Conservation (phyloP, 108 stramenopile genomes). For the Seminavis robusta region DNA sequence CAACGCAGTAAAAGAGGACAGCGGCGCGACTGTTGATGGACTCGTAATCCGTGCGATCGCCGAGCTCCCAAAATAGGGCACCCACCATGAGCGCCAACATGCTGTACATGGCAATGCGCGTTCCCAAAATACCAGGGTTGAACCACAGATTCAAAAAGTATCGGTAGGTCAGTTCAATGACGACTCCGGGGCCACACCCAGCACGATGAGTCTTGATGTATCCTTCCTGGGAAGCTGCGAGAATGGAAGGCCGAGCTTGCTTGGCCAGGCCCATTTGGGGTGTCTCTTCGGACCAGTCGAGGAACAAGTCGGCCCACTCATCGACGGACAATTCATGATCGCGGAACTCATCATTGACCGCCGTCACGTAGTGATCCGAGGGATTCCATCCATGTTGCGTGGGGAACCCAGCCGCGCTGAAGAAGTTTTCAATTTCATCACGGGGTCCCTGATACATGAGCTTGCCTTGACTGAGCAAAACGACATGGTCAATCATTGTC, state of each 20-base stretch:
- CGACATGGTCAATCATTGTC: slow-evolving; percentile 52
- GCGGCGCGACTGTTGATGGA: slow-evolving; percentile 37
- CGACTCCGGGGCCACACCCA: not conserved
- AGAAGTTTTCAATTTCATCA: slow-evolving; percentile 50
- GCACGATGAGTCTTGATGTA: not conserved
- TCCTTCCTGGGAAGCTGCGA: not conserved
- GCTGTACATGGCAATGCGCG: slow-evolving; percentile 54
- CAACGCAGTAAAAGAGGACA: slow-evolving; percentile 54
- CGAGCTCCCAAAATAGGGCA: slow-evolving; percentile 46
- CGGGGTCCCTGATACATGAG: slow-evolving; percentile 51
- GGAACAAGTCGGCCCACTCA: slow-evolving; percentile 32
- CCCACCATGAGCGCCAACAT: slow-evolving; percentile 48
- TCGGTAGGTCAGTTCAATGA: slow-evolving; percentile 29
- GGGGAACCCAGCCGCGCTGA: slow-evolving; percentile 30
- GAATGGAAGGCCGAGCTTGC: not conserved
- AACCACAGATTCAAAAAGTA: slow-evolving; percentile 47
- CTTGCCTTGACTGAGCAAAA: slow-evolving; percentile 44
- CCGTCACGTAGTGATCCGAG: slow-evolving; percentile 42
- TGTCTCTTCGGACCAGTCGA: not conserved
- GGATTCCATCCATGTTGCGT: slow-evolving; percentile 50
- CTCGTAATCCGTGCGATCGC: slow-evolving; percentile 16
- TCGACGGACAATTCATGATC: slow-evolving; percentile 33
- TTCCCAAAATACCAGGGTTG: slow-evolving; percentile 60
- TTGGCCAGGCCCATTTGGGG: not conserved
- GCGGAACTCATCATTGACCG: slow-evolving; percentile 40